Conservation (phyloP, 2,329 filamentous ascomycete genomes). For the Zymoseptoria passerinii region DNA sequence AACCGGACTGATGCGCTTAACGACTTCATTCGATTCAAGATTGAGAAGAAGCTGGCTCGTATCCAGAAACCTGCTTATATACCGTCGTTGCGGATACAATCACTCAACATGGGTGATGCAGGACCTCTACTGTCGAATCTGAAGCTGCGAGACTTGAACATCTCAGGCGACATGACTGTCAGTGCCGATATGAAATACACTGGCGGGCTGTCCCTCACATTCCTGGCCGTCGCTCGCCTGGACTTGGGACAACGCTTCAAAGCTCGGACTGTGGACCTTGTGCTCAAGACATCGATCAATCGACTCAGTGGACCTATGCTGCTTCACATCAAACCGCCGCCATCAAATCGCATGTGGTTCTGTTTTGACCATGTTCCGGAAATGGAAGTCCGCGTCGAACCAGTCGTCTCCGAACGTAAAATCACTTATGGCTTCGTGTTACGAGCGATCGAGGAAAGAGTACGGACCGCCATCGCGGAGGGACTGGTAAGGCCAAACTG, state of each 20-base stretch:
- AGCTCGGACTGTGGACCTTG: constrained; percentile 76
- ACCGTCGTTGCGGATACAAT: constrained; percentile 71
- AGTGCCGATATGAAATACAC: constrained; percentile 84
- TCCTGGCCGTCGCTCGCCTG: constrained; percentile 86
- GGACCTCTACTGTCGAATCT: constrained; percentile 86
- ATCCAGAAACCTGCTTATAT: constrained; percentile 90
- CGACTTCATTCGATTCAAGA: constrained; percentile 69
- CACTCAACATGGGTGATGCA: constrained; percentile 77
- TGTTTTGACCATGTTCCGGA: constrained; percentile 90
- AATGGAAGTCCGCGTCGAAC: constrained; percentile 88
- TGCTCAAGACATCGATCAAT: constrained; percentile 77
- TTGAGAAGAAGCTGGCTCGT: constrained; percentile 91
- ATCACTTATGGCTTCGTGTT: constrained; percentile 92
- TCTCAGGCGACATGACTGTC: constrained; percentile 81
- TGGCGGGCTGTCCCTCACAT: constrained; percentile 80
- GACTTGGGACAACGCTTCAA: constrained; percentile 86
- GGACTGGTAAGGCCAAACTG: constrained; percentile 88
- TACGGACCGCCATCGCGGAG: constrained; percentile 88
- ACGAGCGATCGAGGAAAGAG: constrained; percentile 86
- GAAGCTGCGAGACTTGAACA: constrained; percentile 75
- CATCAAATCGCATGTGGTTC: constrained; percentile 94
- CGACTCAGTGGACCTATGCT: constrained; percentile 77
- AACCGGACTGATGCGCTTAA: constrained; percentile 80
- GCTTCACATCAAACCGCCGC: constrained; percentile 84
- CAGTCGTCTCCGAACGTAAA: constrained; percentile 87